Percentiles rank a stretch among this genome's conserved stretches.
Conservation (phyloP, 495 filamentous ascomycete genomes). For the Xanthoparmelia taractica region DNA sequence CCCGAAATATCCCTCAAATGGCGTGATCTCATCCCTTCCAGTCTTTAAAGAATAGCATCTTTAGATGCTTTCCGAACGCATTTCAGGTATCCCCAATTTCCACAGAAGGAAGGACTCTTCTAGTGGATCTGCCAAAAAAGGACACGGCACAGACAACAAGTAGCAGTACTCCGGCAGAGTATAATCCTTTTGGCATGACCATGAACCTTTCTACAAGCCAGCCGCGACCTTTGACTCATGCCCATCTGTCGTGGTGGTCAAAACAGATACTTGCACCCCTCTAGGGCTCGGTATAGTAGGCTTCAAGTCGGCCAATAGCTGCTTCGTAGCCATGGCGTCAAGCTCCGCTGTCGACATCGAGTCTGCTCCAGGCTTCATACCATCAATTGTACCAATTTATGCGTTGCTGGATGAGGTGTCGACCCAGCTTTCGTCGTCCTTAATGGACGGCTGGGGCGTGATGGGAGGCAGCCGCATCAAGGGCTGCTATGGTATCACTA, state of each 20-base stretch:
- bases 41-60: neutral
- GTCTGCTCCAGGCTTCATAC: neutral
- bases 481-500: neutral
- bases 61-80: neutral
- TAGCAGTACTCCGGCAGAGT: neutral
- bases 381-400: neutral
- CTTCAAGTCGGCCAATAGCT: neutral
- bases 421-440: neutral
- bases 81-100: neutral
- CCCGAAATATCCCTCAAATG: neutral
- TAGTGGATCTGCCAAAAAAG: too few relatives aligned
- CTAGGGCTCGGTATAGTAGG: neutral
- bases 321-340: neutral
- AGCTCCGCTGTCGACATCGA: neutral
- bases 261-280: neutral
- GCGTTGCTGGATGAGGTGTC: neutral
- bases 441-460: neutral
- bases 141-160: neutral
- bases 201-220: neutral
- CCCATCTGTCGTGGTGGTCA: neutral
- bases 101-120: neutral
- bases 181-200: neutral
- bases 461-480: neutral
- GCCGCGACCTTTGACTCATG: neutral
- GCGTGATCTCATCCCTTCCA: neutral